Conservation (phyloP, 768 basidiomycete genomes). For the Calocera cornea region DNA sequence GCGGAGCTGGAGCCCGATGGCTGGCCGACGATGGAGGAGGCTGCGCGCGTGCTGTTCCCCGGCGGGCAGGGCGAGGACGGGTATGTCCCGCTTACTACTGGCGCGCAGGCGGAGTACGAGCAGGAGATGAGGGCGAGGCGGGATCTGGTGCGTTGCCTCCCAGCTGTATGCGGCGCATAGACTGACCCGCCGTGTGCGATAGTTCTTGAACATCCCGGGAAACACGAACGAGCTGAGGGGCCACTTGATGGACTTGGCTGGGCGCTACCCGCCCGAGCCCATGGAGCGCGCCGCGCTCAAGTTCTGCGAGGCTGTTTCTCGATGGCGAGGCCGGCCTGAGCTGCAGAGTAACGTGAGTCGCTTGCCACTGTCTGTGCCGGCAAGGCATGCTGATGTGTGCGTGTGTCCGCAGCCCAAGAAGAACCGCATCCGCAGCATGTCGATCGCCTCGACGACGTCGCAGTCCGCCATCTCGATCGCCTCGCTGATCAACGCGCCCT, state of each 20-base stretch:
- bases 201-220: constrained; percentile 68
- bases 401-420: neutral
- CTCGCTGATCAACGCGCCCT: constrained; percentile 8
- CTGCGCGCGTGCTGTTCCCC: neutral
- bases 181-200: neutral
- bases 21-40: constrained; percentile 1
- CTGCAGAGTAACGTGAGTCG: constrained; percentile 26
- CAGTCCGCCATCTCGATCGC: neutral
- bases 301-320: constrained; percentile 69
- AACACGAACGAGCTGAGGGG: constrained; percentile 61
- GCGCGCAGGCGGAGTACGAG: neutral
- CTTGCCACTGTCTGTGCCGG: neutral
- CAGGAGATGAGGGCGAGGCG: neutral
- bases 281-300: constrained; percentile 64
- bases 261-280: constrained; percentile 69
- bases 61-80: neutral
- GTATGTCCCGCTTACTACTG: neutral
- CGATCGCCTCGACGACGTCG: neutral
- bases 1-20: constrained; percentile 1
- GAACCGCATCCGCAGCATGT: neutral
- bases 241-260: constrained; percentile 65
- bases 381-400: neutral
- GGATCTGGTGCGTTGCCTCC: neutral
- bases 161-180: neutral
- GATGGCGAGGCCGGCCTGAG: constrained; percentile 76